Evolutionary conservation across 768 basidiomycete species (phyloP), one percentile per base, ranked within the genome.

Genomic region (Phanerochaete carnosa): DNA sequence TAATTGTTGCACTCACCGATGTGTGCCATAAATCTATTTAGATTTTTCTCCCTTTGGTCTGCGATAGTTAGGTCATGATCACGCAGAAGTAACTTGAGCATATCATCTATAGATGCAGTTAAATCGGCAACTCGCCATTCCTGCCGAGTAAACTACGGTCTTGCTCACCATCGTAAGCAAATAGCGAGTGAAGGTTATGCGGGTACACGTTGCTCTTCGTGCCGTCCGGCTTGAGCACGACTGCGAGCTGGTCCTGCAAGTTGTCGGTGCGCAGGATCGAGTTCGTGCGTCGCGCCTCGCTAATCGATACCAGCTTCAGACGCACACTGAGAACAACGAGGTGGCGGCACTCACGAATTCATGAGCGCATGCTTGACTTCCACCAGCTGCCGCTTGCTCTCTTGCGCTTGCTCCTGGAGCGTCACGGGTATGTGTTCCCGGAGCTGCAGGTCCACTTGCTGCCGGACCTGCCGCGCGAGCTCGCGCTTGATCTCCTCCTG

Each of bases 1-100:
- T 15, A 11, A 49, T 7, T 28, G 9, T 37, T 6, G 45, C 46
- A 63, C 71, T 65, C 61, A 81, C 85, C 86, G 58, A 85, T 81
- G 65, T 83, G 80, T 30, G 76, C 70, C 70, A 87, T 76, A 68
- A 88, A 87, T n/a, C 75, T 70, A 62, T 81, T 84, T 50, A 83
- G 69, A 65, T 85, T 84, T 61, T 68, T 72, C 55, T 79, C 75
- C 30, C 76, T 69, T 13, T 74, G 67, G 2, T 78, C 76, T 23
- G 78, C 74, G 33, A 76, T 77, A 6, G 67, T 69, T 16, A 88
- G 75, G 1, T 73, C 80, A 62, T 83, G 85, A 55, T 86, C 83
- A 28, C 65, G 70, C 55, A 84, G 68, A 46, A 89, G 72, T 26
- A 72, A 65, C 57, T 73, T 75, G 28, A 77, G 67, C 55, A 69